Evolutionary conservation across 306 rosid genomes (phyloP).

Genomic region (Erythrophleum fordii): DNA sequence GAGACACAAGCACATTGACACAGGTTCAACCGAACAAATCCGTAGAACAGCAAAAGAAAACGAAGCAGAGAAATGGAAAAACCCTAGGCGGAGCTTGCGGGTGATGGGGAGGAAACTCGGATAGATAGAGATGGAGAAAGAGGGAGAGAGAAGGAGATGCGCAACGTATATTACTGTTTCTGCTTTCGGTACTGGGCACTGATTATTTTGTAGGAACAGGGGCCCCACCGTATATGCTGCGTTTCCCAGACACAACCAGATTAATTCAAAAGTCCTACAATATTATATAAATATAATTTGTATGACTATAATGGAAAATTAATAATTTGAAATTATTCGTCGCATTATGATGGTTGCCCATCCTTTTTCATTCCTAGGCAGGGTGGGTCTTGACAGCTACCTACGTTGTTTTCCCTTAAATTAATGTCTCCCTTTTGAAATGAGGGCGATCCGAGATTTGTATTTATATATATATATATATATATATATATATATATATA

Average conservation of each 20-base stretch:
- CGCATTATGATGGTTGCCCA: constrained; percentile 8
- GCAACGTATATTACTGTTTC: constrained; percentile 34
- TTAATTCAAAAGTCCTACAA: neutral
- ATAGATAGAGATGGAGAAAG: constrained; percentile 37
- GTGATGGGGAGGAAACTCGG: constrained; percentile 27
- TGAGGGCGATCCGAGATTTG: constrained; percentile 48
- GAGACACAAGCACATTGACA: constrained; percentile 44
- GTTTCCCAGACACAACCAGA: neutral
- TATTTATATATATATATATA: neutral
- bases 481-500: too few relatives aligned
- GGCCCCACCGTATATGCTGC: constrained; percentile 49
- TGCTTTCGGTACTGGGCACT: constrained; percentile 68
- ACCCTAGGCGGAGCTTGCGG: constrained; percentile 48
- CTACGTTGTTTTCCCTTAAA: neutral
- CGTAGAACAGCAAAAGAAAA: constrained; percentile 28
- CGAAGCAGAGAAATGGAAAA: constrained; percentile 35
- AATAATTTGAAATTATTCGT: neutral
- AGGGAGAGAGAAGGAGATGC: constrained; percentile 39
- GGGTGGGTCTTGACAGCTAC: constrained; percentile 4
- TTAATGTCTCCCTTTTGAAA: constrained; percentile 32
- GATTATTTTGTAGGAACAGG: constrained; percentile 60
- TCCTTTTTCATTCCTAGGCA: neutral
- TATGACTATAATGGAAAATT: too few relatives aligned
- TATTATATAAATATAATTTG: constrained; percentile 20
- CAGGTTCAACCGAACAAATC: neutral